A percentile compares a stretch with the other conserved stretches of the same genome.
phyloP scores from a whole-genome alignment of 73 alveolate genomes.

The Diophrys sp. region DNA sequence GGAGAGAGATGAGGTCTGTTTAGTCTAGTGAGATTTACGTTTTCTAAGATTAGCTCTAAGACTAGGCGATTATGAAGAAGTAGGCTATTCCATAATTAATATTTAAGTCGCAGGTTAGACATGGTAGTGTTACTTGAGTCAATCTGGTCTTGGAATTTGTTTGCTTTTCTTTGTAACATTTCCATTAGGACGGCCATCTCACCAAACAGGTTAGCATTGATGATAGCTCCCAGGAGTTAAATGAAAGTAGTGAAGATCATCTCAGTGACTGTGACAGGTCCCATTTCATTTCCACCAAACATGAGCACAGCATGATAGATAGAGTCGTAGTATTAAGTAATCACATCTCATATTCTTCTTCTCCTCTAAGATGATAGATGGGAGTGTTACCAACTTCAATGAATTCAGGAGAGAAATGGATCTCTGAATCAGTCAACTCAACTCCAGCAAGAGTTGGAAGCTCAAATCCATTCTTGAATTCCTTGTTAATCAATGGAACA shows the following conservation, averaged over 20 bases:
- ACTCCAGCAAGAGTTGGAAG: slow-evolving; percentile 2
- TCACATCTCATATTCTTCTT: too few relatives aligned
- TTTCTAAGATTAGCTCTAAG: too few relatives aligned
- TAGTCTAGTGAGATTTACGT: too few relatives aligned
- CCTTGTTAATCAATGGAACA: background rate
- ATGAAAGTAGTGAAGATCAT: background rate
- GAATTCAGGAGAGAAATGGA: background rate
- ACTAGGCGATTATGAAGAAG: too few relatives aligned
- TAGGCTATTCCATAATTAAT: too few relatives aligned
- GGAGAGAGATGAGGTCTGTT: too few relatives aligned
- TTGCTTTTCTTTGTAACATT: slow-evolving; percentile 10
- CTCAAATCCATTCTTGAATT: background rate
- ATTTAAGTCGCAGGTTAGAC: too few relatives aligned
- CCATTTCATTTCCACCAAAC: slow-evolving; percentile 18
- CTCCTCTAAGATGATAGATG: too few relatives aligned
- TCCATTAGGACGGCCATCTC: slow-evolving; percentile 29
- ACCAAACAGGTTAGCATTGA: slow-evolving; percentile 44
- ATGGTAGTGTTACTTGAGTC: slow-evolving; percentile 30
- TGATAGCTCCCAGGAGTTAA: slow-evolving; percentile 23
- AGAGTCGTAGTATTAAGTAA: background rate
- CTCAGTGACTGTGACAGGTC: slow-evolving; percentile 8
- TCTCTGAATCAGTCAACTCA: background rate
- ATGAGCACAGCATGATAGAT: slow-evolving; percentile 9
- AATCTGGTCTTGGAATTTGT: slow-evolving; percentile 21
- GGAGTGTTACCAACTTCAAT: background rate